phyloP scores from a whole-genome alignment of 495 filamentous ascomycete species.

The Aspergillus coremiiformis region DNA sequence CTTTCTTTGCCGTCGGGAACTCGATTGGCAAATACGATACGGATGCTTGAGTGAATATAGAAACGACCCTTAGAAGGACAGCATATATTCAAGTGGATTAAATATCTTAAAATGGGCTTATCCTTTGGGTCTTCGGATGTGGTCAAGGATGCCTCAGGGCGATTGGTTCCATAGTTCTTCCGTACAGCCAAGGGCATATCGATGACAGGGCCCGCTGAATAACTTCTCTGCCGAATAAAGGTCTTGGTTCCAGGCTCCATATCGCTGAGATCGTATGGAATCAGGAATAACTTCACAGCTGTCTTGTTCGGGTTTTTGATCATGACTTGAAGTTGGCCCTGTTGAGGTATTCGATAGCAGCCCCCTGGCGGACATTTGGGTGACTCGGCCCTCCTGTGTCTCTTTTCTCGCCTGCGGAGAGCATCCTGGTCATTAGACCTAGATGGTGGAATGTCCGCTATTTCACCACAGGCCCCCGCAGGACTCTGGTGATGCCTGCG shows the following conservation, averaged over 20 bases:
- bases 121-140: slow-evolving; percentile 47
- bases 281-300: slow-evolving; percentile 87
- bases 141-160: slow-evolving; percentile 33
- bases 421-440: slow-evolving; percentile 17
- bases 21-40: slow-evolving; percentile 95
- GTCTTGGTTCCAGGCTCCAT: slow-evolving; percentile 96
- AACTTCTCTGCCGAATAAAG: slow-evolving; percentile 90
- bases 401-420: slow-evolving; percentile 40
- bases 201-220: slow-evolving; percentile 80
- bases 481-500: slow-evolving; percentile 43
- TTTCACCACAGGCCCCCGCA: slow-evolving; percentile 19
- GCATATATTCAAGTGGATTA: slow-evolving; percentile 92
- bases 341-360: slow-evolving; percentile 89
- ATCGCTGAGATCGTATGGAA: slow-evolving; percentile 90
- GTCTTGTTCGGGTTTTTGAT: slow-evolving; percentile 97
- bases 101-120: slow-evolving; percentile 77
- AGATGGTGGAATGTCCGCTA: slow-evolving; percentile 6
- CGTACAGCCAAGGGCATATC: slow-evolving; percentile 53
- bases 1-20: slow-evolving; percentile 96
- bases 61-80: slow-evolving; percentile 75
- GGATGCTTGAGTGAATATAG: slow-evolving; percentile 84
- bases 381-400: slow-evolving; percentile 57
- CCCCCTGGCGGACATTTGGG: slow-evolving; percentile 72
- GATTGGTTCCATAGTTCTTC: slow-evolving; percentile 43
- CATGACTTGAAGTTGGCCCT: slow-evolving; percentile 92